A percentile compares a stretch with the other conserved stretches of the same genome.
Conservation (phyloP, 805 yeast genomes). For the Candida khao-thaluensis region DNA sequence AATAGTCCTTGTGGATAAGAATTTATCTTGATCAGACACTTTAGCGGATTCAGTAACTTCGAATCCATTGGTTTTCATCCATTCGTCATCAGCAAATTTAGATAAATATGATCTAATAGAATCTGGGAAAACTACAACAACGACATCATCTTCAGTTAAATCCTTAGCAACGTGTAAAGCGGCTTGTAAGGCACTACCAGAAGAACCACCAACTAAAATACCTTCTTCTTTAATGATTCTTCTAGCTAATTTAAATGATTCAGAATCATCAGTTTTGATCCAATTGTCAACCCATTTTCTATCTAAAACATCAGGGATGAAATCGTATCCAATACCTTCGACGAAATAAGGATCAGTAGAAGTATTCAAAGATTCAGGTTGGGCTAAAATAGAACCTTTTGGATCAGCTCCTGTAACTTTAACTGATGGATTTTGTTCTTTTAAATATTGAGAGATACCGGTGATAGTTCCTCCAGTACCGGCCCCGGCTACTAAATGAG, state of each 20-base stretch:
- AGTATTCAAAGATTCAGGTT: slow-evolving; percentile 68
- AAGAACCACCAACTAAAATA: slow-evolving; percentile 84
- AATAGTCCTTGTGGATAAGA: slow-evolving; percentile 48
- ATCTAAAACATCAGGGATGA: slow-evolving; percentile 76
- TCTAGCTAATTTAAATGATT: slow-evolving; percentile 76
- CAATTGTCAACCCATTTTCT: slow-evolving; percentile 68
- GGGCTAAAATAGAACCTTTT: slow-evolving; percentile 79
- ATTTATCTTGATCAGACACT: slow-evolving; percentile 41
- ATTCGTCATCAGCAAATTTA: slow-evolving; percentile 86
- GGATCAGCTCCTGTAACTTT: slow-evolving; percentile 82
- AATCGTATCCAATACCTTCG: slow-evolving; percentile 91
- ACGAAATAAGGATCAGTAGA: slow-evolving; percentile 65
- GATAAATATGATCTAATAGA: slow-evolving; percentile 83
- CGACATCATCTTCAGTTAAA: slow-evolving; percentile 67
- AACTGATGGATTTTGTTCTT: slow-evolving; percentile 64
- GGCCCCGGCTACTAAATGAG: slow-evolving; percentile 84
- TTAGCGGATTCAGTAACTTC: slow-evolving; percentile 50
- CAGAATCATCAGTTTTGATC: slow-evolving; percentile 85
- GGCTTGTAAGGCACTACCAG: slow-evolving; percentile 82
- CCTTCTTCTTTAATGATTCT: slow-evolving; percentile 84
- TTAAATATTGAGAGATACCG: slow-evolving; percentile 81
- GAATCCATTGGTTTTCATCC: slow-evolving; percentile 80
- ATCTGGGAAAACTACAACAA: slow-evolving; percentile 84
- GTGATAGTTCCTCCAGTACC: slow-evolving; percentile 96
- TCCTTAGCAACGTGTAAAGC: slow-evolving; percentile 67